Evolutionary conservation across 179 eudicot genomes (phyloP), one percentile per base, ranked within the genome.

Genomic region (Kewa caespitosa): DNA sequence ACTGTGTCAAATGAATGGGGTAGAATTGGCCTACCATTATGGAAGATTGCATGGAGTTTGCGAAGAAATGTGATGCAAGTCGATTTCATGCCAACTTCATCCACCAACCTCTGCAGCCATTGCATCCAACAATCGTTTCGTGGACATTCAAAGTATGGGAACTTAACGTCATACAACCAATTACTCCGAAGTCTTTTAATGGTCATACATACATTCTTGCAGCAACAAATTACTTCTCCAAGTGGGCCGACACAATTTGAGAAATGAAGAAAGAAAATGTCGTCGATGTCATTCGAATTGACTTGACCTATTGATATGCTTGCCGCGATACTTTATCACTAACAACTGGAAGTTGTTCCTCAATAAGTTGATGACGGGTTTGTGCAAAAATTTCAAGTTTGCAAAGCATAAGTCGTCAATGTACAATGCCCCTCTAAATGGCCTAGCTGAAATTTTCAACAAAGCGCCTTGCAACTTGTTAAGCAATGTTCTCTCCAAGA

Each of bases 61-160:
- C 59, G 11, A 62, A 28, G n/a, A 57, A 18, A 34, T 37, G 76
- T 38, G 25, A 59, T 23, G 67, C 67, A 1, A 57, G 67, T 27
- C 76, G 39, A 73, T 33, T 57, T 7, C 67, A 73, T 73, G 76
- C 50, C 7, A 57, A 59, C 34, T 57, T 55, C 52, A 55, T 59
- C 1, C 67, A 73, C 59, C 52, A 73, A 42, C 73, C 74, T 20
- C 67, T 68, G 13, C 48, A 74, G 42, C 63, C 39, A 27, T 55
- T 80, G 5, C 52, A 69, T n/a, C 76, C 76, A 22, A 76, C 76
- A 38, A 54, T 82, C 0, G 46, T 55, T 0, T 64, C 74, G 0
- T 78, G 76, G 79, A 81, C 79, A 1, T 70, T 82, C 12, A 46
- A 74, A 20, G 81, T 74, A 20, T 77, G 62, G 74, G 81, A 79